Evolutionary conservation across 768 basidiomycete genomes (phyloP).

Genomic region (Boletus tylopilopsis): DNA sequence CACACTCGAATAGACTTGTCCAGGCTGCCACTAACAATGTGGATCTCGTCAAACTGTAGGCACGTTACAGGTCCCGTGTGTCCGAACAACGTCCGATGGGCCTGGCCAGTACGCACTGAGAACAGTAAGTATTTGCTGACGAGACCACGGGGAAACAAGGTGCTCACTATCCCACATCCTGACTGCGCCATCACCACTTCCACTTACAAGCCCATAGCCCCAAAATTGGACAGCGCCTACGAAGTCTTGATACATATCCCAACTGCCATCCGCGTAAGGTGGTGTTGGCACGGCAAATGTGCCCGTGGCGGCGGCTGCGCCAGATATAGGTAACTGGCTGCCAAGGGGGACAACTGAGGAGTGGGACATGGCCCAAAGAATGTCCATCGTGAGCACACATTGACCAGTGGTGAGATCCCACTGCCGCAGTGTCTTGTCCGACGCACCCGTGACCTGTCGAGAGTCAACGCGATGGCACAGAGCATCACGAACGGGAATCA

Average conservation of each 20-base stretch:
- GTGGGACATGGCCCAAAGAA: conserved; percentile 98
- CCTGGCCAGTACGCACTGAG: conserved; percentile 96
- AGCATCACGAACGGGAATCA: conserved; percentile 35
- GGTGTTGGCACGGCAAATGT: conserved; percentile 81
- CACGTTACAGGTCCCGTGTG: conserved; percentile 93
- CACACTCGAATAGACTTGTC: conserved; percentile 89
- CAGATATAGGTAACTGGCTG: conserved; percentile 44
- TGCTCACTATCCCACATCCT: conserved; percentile 98
- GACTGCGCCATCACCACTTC: conserved; percentile 95
- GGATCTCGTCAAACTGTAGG: conserved; percentile 93
- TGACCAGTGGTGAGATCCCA: conserved; percentile 98
- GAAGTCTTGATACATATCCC: conserved; percentile 96
- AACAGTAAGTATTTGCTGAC: not conserved
- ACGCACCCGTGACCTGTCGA: conserved; percentile 90
- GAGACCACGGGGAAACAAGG: not conserved
- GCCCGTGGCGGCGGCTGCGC: conserved; percentile 52
- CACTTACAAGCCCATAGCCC: conserved; percentile 96
- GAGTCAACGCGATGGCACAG: conserved; percentile 13
- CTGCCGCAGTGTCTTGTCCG: conserved; percentile 96
- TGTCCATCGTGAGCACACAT: conserved; percentile 99
- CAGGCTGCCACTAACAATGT: conserved; percentile 88
- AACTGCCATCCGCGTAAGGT: conserved; percentile 83
- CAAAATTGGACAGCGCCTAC: conserved; percentile 98
- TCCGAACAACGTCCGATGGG: conserved; percentile 87
- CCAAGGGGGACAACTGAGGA: conserved; percentile 49